Evolutionary conservation across 306 rosid species (phyloP).

Genomic region (Psophocarpus tetragonolobus): DNA sequence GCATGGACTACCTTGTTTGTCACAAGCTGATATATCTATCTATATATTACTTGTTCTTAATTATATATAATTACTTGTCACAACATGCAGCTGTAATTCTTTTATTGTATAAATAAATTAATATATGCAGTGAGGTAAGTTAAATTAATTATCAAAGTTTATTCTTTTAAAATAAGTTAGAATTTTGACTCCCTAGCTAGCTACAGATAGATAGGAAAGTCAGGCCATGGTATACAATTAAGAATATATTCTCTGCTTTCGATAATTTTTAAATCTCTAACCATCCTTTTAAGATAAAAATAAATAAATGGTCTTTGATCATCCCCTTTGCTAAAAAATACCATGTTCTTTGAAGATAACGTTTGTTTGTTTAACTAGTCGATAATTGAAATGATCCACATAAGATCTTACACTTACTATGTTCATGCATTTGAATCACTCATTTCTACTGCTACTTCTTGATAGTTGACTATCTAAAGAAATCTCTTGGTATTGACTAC

Average conservation of each 20-base stretch:
- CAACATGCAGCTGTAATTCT: neutral
- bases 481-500: neutral
- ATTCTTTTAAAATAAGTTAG: neutral
- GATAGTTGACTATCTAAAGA: neutral
- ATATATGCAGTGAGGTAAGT: neutral
- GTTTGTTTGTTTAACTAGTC: neutral
- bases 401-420: neutral
- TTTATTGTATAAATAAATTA: too few species aligned
- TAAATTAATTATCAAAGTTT: neutral
- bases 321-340: neutral
- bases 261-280: neutral
- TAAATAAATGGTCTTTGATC: neutral
- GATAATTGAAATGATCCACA: neutral
- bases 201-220: neutral
- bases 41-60: neutral
- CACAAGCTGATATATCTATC: neutral
- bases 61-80: neutral
- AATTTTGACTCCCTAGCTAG: neutral
- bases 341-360: neutral
- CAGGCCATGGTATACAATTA: neutral
- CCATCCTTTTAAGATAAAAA: neutral
- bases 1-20: constrained; percentile 36
- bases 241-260: neutral
- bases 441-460: neutral
- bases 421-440: neutral